Evolutionary conservation across 176 grass and related monocot species (phyloP), one percentile per base, ranked within the genome.

Genomic region (Tillandsia leiboldiana): DNA sequence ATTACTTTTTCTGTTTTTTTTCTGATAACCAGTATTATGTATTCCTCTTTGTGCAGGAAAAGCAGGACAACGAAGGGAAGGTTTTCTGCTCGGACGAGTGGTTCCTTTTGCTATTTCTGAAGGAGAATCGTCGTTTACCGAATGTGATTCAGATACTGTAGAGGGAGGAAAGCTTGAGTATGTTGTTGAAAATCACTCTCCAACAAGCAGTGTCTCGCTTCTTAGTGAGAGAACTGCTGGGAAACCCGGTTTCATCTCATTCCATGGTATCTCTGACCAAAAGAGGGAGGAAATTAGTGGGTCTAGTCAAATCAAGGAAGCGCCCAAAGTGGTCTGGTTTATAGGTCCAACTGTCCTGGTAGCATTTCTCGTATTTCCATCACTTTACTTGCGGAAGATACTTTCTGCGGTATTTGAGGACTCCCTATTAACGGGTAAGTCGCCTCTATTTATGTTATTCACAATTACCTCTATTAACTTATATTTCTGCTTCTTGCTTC

Each of bases 321-420:
- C 72, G 51, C 80, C 77, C 62, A 81, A 81, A 85, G 58, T 93
- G 65, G 68, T 90, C 53, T 99, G 84, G 82, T 93, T 99, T 86
- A 48, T 92, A 77, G 94, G 89, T 68, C 94, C 89, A 51, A 93
- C 87, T 29, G 82, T 90, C 48, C 80, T 93, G 26, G 94, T 99
- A 66, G 87, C 79, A 0, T 93, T 99, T 70, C 84, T 99, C 82
- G 94, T 99, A 63, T 73, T 87, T 67, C 89, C 87, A 77, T 93
- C 84, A 1, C 83, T 99, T 75, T 99, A 87, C 82, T 81, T 99
- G 82, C 82, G 87, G 73, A 93, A 83, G 77, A 72, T 93, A 79
- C 77, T 99, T 71, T 92, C 89, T 63, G 71, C 81, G 1, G 76
- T 97, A 70, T 93, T 99, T 77, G 89, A 99, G 75, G 94, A 99